These are phyloP conservation scores for Daldinia sp. DNA, from an alignment of 2,329 filamentous ascomycete genomes.

Conservation along the genomic window DNA sequence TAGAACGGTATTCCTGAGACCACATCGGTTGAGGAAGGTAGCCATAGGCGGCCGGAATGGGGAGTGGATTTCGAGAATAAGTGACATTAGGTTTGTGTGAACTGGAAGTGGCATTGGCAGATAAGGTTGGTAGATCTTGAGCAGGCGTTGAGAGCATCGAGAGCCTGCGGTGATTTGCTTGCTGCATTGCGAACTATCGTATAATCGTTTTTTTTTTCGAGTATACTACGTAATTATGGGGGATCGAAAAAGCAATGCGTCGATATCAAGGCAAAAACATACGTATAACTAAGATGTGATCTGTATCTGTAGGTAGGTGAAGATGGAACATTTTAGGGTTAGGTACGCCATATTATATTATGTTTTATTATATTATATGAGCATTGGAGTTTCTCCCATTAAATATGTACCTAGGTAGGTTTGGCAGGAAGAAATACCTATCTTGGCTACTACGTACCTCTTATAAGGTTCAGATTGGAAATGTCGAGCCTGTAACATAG, in stretches of 20 bases:
- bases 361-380: no score
- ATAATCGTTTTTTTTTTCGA: no score
- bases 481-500: no score
- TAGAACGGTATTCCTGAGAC: slow-evolving; percentile 5
- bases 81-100: slow-evolving; percentile 10
- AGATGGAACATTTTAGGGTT: no score
- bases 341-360: no score
- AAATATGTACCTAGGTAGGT: no score
- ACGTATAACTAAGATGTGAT: not conserved
- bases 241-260: no score
- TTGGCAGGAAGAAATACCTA: no score
- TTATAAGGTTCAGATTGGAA: no score
- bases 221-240: not conserved
- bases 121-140: slow-evolving; percentile 9
- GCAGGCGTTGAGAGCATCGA: slow-evolving; percentile 10
- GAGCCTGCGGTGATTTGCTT: slow-evolving; percentile 5
- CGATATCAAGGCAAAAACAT: no score
- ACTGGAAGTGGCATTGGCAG: slow-evolving; percentile 4
- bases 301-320: not conserved
- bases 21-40: slow-evolving; percentile 31
- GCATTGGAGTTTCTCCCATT: no score
- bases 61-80: slow-evolving; percentile 11
- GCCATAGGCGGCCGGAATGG: slow-evolving; percentile 27
- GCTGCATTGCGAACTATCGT: slow-evolving; percentile 17
- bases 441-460: no score